Conservation (phyloP, 768 basidiomycete genomes). For the Termitomyces sp. region DNA sequence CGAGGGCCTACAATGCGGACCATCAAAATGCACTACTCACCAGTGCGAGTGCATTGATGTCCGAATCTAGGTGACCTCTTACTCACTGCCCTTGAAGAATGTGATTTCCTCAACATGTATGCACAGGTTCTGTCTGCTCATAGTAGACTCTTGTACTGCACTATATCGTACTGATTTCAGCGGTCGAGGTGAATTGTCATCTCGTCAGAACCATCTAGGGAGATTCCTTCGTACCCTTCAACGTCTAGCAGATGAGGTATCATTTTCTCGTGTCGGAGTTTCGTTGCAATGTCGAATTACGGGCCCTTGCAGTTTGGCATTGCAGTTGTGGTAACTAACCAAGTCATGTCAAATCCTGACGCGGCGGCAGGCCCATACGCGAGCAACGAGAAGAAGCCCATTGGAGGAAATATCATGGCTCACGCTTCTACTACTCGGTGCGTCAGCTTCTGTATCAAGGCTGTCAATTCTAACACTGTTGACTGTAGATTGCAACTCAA, state of each 20-base stretch:
- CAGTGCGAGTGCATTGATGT: constrained; percentile 97
- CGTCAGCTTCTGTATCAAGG: background rate
- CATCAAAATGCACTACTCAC: constrained; percentile 89
- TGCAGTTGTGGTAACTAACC: constrained; percentile 95
- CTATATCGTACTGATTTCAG: constrained; percentile 94
- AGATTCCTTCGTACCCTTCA: constrained; percentile 93
- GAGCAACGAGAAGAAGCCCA: constrained; percentile 94
- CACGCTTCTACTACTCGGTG: constrained; percentile 97
- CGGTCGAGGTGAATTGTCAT: constrained; percentile 92
- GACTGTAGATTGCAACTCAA: constrained; percentile 71
- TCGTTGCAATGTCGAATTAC: constrained; percentile 5
- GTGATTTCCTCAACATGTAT: constrained; percentile 3
- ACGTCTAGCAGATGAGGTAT: constrained; percentile 92
- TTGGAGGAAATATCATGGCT: constrained; percentile 98
- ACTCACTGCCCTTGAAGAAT: background rate
- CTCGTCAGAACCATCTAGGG: constrained; percentile 91
- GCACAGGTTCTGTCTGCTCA: constrained; percentile 85
- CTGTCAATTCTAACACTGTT: constrained; percentile 8
- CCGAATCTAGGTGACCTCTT: constrained; percentile 79
- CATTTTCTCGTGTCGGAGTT: constrained; percentile 6
- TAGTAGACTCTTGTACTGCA: constrained; percentile 95
- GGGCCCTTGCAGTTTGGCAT: constrained; percentile 73
- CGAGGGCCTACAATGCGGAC: constrained; percentile 97
- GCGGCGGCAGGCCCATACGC: constrained; percentile 85
- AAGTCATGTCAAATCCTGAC: constrained; percentile 99